phyloP scores from a whole-genome alignment of 345 rosid species.

The Citrus reticulata region DNA sequence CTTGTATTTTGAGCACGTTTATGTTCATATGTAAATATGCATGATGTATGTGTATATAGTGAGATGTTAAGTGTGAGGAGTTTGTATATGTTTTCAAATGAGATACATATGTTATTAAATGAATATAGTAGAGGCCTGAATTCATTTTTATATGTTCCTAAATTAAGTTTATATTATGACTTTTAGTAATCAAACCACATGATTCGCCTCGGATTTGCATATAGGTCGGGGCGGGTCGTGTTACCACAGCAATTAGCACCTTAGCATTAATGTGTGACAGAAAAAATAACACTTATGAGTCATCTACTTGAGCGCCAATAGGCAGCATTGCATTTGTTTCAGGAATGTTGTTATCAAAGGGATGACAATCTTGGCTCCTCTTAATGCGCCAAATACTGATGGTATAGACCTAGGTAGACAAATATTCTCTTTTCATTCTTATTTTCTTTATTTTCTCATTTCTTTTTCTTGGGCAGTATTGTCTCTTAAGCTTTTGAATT shows the following conservation, averaged over 20 bases:
- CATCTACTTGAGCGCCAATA: slow-evolving; percentile 6
- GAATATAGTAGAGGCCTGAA: too few relatives aligned
- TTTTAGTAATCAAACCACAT: too few relatives aligned
- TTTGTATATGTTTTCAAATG: too few relatives aligned
- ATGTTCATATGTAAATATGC: too few relatives aligned
- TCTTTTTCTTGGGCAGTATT: not conserved
- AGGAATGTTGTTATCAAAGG: slow-evolving; percentile 73
- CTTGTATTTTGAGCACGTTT: too few relatives aligned
- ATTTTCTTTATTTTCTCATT: not conserved
- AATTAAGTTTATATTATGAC: too few relatives aligned
- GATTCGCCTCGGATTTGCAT: fast-evolving
- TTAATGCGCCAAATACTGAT: slow-evolving; percentile 93
- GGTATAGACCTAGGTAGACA: slow-evolving; percentile 84
- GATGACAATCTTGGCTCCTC: slow-evolving; percentile 91
- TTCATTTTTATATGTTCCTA: too few relatives aligned
- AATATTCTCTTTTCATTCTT: not conserved
- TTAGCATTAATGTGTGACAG: not conserved
- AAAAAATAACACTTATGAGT: not conserved
- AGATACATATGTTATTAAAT: too few relatives aligned
- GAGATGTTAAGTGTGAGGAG: too few relatives aligned
- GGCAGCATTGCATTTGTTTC: not conserved
- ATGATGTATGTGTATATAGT: too few relatives aligned
- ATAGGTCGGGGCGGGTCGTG: too few relatives aligned
- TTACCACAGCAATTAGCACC: not conserved
- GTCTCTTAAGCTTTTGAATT: not conserved